Base-by-base conservation (phyloP, 139 green algal genomes). In the Nannochloris sp. region DNA sequence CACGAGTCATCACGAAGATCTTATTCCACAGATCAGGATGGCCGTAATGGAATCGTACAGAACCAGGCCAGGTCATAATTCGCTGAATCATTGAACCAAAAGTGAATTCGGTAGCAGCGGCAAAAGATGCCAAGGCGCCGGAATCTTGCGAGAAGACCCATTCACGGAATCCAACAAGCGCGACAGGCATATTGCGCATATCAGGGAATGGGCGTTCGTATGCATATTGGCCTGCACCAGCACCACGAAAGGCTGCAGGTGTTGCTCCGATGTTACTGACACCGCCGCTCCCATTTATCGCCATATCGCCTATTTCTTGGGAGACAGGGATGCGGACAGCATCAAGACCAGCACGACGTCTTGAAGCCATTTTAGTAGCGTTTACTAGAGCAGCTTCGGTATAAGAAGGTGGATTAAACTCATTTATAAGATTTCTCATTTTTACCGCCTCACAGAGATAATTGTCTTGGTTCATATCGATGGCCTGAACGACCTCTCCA, bases 1-100 rank as follows among this genome's bases (percentile, higher is more conserved):
- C 87, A 2, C 81, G 61, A 3, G 83, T 93, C 74, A 95, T 89
- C 30, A 81, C 66, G 45, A 83, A 93, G 29, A 90, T 68, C 64
- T 91, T 91, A 78, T 95, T 89, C 79, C 90, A 96, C 3, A 93
- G 64, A 65, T 96, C 89, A n/a, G 89, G 89, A 67, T 96, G 89
- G 58, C 89, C 89, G 71, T 96, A 96, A 65, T 96, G 89, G 71
- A 96, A 83, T 34, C 89, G 73, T 35, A 86, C 85, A 46, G 29
- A 62, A 31, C 76, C 83, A 13, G 86, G 87, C 61, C 71, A 79
- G 19, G 77, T 74, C 80, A 95, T 90, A 9, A 84, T 73, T 2
- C 87, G 77, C 36, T 71, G 86, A 54, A 88, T 76, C n/a, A 92
- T 85, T n/a, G 83, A 90, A 25, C 79, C 76, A 72, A 95, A 93